phyloP scores from a whole-genome alignment of 805 yeast genomes.

The Hanseniaspora valbyensis region DNA sequence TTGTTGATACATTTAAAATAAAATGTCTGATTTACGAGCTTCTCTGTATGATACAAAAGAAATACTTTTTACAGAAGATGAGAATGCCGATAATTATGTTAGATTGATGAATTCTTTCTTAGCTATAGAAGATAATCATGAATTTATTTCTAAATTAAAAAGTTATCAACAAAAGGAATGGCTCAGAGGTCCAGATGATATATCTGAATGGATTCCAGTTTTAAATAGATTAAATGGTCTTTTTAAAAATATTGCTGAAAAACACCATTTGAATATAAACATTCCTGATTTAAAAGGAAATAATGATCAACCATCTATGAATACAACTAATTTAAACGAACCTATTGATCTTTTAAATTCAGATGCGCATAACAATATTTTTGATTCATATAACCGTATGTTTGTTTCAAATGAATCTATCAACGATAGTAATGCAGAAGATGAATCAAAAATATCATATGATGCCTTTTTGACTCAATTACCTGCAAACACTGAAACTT shows the following conservation, averaged over 20 bases:
- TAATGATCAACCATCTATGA: background rate
- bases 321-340: no score
- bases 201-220: slow-evolving; percentile 66
- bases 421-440: background rate
- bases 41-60: background rate
- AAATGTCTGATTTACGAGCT: background rate
- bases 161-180: slow-evolving; percentile 33
- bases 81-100: slow-evolving; percentile 24
- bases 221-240: slow-evolving; percentile 65
- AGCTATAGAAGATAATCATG: slow-evolving; percentile 28
- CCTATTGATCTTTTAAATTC: no score
- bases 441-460: slow-evolving; percentile 28
- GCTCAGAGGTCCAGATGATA: slow-evolving; percentile 56
- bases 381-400: no score
- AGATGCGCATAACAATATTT: no score
- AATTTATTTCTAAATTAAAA: slow-evolving; percentile 34
- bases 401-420: background rate
- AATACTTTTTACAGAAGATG: slow-evolving; percentile 23
- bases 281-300: slow-evolving; percentile 19
- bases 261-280: slow-evolving; percentile 32
- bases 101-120: slow-evolving; percentile 32
- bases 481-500: slow-evolving; percentile 35
- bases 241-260: slow-evolving; percentile 42
- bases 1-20: no score
- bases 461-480: slow-evolving; percentile 33